Evolutionary conservation across 176 grass and related monocot genomes (phyloP).

Genomic region (Bonia amplexicaulis): DNA sequence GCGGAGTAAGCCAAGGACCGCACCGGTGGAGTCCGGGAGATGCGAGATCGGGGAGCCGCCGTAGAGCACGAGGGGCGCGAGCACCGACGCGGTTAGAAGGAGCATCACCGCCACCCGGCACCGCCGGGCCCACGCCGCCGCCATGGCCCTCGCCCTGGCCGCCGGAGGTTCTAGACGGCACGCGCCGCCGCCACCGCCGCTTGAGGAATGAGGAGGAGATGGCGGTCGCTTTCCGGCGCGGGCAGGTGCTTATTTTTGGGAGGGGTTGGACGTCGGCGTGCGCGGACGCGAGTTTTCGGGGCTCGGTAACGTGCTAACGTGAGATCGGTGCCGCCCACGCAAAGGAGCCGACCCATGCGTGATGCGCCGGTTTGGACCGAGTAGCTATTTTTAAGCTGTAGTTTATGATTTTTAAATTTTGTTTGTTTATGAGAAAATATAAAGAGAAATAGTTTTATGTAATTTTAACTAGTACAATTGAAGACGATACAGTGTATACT

Average conservation of each 20-base stretch:
- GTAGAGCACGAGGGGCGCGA: conserved; percentile 77
- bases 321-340: not conserved
- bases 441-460: too few species aligned
- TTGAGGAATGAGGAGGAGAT: not conserved
- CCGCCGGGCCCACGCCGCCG: conserved; percentile 16
- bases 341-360: too few species aligned
- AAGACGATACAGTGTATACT: too few species aligned
- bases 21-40: conserved; percentile 48
- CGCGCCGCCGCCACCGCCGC: not conserved
- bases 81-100: conserved; percentile 57
- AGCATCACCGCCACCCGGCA: conserved; percentile 43
- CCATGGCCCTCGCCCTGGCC: not conserved
- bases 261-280: conserved; percentile 2
- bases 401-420: too few species aligned
- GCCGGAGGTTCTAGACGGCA: not conserved
- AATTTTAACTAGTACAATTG: too few species aligned
- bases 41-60: conserved; percentile 23
- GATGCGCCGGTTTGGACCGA: not conserved
- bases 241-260: not conserved
- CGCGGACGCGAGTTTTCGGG: conserved; percentile 23
- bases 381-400: too few species aligned
- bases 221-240: conserved; percentile 12
- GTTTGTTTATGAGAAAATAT: too few species aligned
- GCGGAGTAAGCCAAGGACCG: not conserved
- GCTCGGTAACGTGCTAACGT: not conserved